phyloP scores from a whole-genome alignment of 148 eudicot genomes.

The Cornus controversa region DNA sequence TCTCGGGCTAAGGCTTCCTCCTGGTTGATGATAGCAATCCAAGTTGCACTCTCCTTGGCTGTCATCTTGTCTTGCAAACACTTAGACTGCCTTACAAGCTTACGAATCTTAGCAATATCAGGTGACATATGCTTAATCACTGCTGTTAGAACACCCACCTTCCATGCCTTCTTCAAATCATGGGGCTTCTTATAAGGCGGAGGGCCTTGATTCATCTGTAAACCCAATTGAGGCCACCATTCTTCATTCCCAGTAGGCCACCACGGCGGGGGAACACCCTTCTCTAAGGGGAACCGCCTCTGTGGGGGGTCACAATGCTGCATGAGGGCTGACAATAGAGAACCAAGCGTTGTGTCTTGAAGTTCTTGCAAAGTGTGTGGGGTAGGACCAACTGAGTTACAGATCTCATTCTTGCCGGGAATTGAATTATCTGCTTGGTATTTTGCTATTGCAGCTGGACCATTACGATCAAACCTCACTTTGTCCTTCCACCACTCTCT shows the following conservation, averaged over 20 bases:
- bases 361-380: slow-evolving; percentile 43
- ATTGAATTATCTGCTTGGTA: slow-evolving; percentile 29
- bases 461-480: slow-evolving; percentile 47
- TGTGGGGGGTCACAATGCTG: slow-evolving; percentile 57
- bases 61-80: slow-evolving; percentile 54
- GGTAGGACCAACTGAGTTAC: slow-evolving; percentile 19
- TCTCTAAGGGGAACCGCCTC: slow-evolving; percentile 48
- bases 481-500: slow-evolving; percentile 54
- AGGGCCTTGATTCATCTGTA: slow-evolving; percentile 33
- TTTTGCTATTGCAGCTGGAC: slow-evolving; percentile 39
- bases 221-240: slow-evolving; percentile 43
- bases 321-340: slow-evolving; percentile 45
- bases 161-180: slow-evolving; percentile 45
- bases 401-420: slow-evolving; percentile 18
- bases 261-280: slow-evolving; percentile 51
- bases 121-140: slow-evolving; percentile 47
- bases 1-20: slow-evolving; percentile 36
- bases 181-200: slow-evolving; percentile 54
- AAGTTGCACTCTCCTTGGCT: slow-evolving; percentile 48
- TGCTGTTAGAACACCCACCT: slow-evolving; percentile 40
- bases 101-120: slow-evolving; percentile 40
- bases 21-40: slow-evolving; percentile 37
- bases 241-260: slow-evolving; percentile 49
- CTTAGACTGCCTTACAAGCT: slow-evolving; percentile 46
- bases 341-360: slow-evolving; percentile 50